Base-by-base conservation (phyloP, 306 rosid genomes). In the Casuarina cunninghamiana region DNA sequence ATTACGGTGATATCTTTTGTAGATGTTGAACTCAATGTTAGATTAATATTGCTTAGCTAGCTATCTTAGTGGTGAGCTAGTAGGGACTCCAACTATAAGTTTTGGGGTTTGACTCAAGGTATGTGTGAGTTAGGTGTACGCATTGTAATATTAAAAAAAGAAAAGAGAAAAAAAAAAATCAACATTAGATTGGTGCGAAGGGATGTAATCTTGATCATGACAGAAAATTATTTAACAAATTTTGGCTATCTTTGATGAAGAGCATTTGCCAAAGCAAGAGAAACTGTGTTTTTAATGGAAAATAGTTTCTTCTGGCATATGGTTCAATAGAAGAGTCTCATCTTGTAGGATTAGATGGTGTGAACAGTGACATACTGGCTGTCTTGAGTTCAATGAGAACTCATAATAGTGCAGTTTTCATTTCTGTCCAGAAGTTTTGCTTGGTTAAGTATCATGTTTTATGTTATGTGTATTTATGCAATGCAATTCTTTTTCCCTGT, bases 361-460 rank as follows among this genome's bases (percentile, higher is more conserved):
- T 67, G 46, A 67, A 67, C 35, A 42, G 71, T 4, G 32, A 43
- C 26, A 2, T 19, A 67, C 42, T 42, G 49, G 15, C 17, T 42
- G 71, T 66, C 50, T 17, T 2, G 46, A 67, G 32, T 43, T 67
- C 5, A 26, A 67, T 17, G 16, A 42, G 48, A 67, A 39, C 17
- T 66, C 42, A 3, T 41, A 54, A 61, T 50, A 55, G 21, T 76
- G 41, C 71, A 72, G 70, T 68, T 65, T 45, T 66, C 60, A 53
- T 77, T 73, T 48, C 9, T n/a, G 43, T 32, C 41, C 26, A 73
- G 76, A n/a, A 69, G 19, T 63, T 80, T 6, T 57, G 66, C 76
- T 8, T 15, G 45, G 2, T 32, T 43, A 9, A 71, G 21, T 41
- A 57, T 67, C 35, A 61, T 67, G 3, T 67, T 8, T 55, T 7